Conservation (phyloP, 148 eudicot genomes). For the Beta vulgaris region DNA sequence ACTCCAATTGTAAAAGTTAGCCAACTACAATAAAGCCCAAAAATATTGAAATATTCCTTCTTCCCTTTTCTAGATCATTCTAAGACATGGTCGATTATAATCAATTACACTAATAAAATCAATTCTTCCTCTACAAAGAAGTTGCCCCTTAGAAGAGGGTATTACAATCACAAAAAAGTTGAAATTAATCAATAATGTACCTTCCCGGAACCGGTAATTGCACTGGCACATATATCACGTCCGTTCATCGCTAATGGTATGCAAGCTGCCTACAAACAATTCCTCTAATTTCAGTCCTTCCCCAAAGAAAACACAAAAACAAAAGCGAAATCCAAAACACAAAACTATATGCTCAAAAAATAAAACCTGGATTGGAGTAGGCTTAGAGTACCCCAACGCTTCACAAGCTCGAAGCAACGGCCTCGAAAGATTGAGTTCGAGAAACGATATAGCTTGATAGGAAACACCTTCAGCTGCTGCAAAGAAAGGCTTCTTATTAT, state of each 20-base stretch:
- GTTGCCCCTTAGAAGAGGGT: too few species aligned
- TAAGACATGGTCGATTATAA: too few species aligned
- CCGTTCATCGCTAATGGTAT: slow-evolving; percentile 82
- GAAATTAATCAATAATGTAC: slow-evolving; percentile 29
- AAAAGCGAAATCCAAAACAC: neutral
- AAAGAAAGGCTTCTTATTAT: slow-evolving; percentile 53
- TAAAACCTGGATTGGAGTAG: slow-evolving; percentile 98
- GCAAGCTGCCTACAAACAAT: slow-evolving; percentile 75
- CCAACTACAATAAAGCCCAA: too few species aligned
- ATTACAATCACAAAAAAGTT: too few species aligned
- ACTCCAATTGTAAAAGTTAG: too few species aligned
- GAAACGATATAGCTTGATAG: slow-evolving; percentile 65
- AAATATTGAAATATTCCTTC: too few species aligned
- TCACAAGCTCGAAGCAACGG: slow-evolving; percentile 92
- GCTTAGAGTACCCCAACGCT: slow-evolving; percentile 73
- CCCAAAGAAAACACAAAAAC: neutral
- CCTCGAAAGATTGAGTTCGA: slow-evolving; percentile 78
- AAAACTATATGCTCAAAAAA: neutral
- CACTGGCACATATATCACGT: slow-evolving; percentile 96
- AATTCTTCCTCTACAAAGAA: too few species aligned
- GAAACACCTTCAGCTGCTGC: slow-evolving; percentile 65
- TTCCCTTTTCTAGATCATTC: too few species aligned
- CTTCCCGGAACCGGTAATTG: slow-evolving; percentile 97
- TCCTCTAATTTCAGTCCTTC: neutral
- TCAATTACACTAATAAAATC: too few species aligned